Conservation (phyloP, 208 protist genomes). For the Leishmania tarentolae region DNA sequence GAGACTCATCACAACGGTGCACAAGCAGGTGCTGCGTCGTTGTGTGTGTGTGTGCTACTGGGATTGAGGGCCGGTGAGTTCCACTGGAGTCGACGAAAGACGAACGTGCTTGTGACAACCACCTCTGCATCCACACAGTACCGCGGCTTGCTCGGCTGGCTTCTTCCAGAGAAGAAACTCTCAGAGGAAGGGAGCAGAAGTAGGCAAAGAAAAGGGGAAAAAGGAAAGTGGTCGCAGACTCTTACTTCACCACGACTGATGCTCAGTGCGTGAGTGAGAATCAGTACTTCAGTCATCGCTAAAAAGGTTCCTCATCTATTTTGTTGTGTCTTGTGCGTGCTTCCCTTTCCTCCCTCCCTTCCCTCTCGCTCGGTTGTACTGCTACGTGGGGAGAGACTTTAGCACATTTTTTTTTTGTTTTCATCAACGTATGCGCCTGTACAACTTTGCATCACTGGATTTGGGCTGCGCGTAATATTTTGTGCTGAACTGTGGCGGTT, state of each 20-base stretch:
- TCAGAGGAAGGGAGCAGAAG: not conserved
- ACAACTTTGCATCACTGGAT: constrained; percentile 4
- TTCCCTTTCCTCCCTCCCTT: not conserved
- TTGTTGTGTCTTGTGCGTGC: constrained; percentile 1
- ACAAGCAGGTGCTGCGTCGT: not conserved
- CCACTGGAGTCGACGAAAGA: not conserved
- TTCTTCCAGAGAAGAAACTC: not conserved
- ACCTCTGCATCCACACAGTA: not conserved
- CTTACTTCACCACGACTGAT: not conserved
- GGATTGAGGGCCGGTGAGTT: not conserved
- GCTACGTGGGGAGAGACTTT: not conserved
- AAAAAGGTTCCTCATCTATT: constrained; percentile 3
- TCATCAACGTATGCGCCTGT: constrained; percentile 1
- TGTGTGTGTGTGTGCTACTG: not conserved
- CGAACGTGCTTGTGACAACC: not conserved
- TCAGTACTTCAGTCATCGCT: not conserved
- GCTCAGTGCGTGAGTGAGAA: not conserved
- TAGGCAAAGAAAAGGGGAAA: not conserved
- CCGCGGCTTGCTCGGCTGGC: not conserved
- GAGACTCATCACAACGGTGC: not conserved
- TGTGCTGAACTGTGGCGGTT: not conserved
- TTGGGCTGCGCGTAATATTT: not conserved
- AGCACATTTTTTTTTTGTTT: constrained; percentile 3
- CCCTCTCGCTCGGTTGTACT: not conserved
- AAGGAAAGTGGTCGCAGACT: not conserved